Conservation (phyloP, 768 basidiomycete species). For the Aureoboletus auriporus region DNA sequence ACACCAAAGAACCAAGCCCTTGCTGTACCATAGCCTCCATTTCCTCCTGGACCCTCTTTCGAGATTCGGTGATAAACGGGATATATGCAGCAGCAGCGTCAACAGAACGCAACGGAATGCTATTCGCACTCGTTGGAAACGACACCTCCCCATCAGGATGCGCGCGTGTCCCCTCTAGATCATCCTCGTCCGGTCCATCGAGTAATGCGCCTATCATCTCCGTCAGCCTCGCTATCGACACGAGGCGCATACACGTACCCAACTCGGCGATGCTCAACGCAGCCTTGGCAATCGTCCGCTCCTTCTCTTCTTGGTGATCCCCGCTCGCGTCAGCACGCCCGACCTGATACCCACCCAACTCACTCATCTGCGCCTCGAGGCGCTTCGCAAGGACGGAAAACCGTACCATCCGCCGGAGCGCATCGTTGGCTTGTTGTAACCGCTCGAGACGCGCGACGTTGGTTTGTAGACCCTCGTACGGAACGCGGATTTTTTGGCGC, state of each 20-base stretch:
- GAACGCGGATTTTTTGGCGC: constrained; percentile 78
- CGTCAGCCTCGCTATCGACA: background rate
- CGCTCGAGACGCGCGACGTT: constrained; percentile 73
- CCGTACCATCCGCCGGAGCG: constrained; percentile 78
- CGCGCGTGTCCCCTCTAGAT: background rate
- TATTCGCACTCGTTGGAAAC: constrained; percentile 16
- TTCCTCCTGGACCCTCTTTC: constrained; percentile 66
- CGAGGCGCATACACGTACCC: constrained; percentile 45
- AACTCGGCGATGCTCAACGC: constrained; percentile 94
- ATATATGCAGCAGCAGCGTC: constrained; percentile 66
- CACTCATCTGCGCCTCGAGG: constrained; percentile 81
- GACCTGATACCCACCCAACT: constrained; percentile 38
- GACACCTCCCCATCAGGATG: constrained; percentile 8
- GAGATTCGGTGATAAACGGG: constrained; percentile 67
- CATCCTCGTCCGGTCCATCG: constrained; percentile 34
- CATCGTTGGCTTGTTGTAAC: constrained; percentile 78
- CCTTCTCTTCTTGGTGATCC: constrained; percentile 72
- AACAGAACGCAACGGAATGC: constrained; percentile 68
- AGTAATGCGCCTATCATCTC: constrained; percentile 44
- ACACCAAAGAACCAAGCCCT: constrained; percentile 73
- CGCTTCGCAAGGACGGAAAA: constrained; percentile 82
- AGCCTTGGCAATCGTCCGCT: constrained; percentile 86
- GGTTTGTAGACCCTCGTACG: constrained; percentile 69
- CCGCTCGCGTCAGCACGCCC: background rate
- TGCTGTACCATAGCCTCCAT: constrained; percentile 90